These are phyloP conservation scores for Solanum virginianum DNA, from an alignment of 257 asterid species.

Conservation along the genomic window DNA sequence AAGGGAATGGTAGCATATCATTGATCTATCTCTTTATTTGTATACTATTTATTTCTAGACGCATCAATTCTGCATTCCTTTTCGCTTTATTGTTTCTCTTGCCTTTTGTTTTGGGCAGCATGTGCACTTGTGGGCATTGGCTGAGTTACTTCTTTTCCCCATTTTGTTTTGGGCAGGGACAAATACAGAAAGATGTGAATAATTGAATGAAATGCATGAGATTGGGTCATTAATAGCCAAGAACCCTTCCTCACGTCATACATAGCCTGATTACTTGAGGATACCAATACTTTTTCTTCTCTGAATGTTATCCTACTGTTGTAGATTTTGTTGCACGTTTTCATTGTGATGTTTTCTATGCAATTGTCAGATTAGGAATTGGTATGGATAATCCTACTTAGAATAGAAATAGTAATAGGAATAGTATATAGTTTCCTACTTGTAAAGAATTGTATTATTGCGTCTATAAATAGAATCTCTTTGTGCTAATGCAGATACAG, in stretches of 20 bases:
- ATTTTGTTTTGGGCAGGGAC: not conserved
- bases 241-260: not conserved
- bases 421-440: too few relatives aligned
- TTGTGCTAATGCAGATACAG: too few relatives aligned
- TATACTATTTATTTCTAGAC: not conserved
- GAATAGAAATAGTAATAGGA: too few relatives aligned
- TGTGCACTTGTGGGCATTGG: not conserved
- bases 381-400: too few relatives aligned
- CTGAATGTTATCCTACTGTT: not conserved
- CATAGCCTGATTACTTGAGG: not conserved
- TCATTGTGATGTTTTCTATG: not conserved
- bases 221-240: not conserved
- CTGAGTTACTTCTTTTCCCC: not conserved
- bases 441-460: too few relatives aligned
- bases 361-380: too few relatives aligned
- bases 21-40: not conserved
- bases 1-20: constrained; percentile 75
- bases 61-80: not conserved
- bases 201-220: not conserved
- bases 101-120: not conserved
- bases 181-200: not conserved
- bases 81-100: not conserved
- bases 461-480: too few relatives aligned
- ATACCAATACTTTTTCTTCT: not conserved
- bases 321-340: not conserved